Evolutionary conservation across 495 filamentous ascomycete species (phyloP).

Genomic region (Ramalina intermedia): DNA sequence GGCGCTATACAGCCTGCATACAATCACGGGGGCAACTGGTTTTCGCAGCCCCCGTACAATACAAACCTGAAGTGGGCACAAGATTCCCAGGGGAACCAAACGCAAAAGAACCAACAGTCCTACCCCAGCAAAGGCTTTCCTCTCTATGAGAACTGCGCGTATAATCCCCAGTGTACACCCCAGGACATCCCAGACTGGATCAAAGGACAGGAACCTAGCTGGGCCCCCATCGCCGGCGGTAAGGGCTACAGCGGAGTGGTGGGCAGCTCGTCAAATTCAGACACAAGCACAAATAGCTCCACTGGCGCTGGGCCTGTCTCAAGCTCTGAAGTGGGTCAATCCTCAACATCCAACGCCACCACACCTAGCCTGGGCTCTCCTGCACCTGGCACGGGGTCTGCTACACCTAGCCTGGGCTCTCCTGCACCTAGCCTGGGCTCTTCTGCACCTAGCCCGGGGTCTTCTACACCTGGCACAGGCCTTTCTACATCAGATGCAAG

Average conservation of each 20-base stretch:
- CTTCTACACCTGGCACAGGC: too few species aligned
- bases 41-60: slow-evolving; percentile 6
- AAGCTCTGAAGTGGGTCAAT: too few species aligned
- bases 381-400: too few species aligned
- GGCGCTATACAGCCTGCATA: slow-evolving; percentile 11
- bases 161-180: slow-evolving; percentile 4
- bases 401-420: too few species aligned
- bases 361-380: too few species aligned
- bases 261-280: too few species aligned
- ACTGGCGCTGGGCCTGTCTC: too few species aligned
- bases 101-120: slow-evolving; percentile 10
- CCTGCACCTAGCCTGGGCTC: too few species aligned
- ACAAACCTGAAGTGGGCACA: slow-evolving; percentile 13
- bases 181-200: slow-evolving; percentile 8
- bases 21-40: slow-evolving; percentile 12
- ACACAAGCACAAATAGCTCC: too few species aligned
- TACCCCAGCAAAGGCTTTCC: slow-evolving; percentile 11
- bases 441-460: too few species aligned
- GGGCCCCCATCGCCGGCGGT: slow-evolving; percentile 15
- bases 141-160: slow-evolving; percentile 12
- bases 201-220: slow-evolving; percentile 8
- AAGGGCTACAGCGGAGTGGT: slow-evolving; percentile 3
- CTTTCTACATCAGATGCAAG: too few species aligned
- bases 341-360: too few species aligned
- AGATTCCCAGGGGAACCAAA: slow-evolving; percentile 1